These are phyloP conservation scores for Globisporangium viniferum DNA, from an alignment of 352 stramenopile species.

Conservation along the genomic window DNA sequence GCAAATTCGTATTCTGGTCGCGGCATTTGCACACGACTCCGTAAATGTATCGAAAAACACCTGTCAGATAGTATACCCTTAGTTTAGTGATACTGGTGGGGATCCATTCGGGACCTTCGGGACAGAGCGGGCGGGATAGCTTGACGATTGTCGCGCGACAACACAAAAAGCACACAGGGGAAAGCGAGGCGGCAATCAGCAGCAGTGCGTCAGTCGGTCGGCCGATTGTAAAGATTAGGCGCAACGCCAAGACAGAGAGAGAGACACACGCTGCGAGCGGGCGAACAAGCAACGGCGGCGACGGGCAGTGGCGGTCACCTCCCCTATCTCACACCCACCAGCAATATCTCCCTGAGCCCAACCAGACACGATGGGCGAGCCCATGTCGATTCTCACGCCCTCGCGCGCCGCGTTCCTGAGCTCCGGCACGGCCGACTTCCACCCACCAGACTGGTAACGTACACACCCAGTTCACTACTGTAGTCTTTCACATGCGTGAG, in stretches of 20 bases:
- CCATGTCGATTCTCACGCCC: conserved; percentile 40
- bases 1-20: not conserved
- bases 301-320: not conserved
- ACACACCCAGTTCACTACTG: too few relatives aligned
- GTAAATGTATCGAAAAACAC: not conserved
- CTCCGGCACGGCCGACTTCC: conserved; percentile 73
- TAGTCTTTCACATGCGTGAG: not conserved
- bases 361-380: conserved; percentile 15
- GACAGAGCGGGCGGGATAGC: not conserved
- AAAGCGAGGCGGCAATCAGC: conserved; percentile 8
- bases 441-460: conserved; percentile 67
- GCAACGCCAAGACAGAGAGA: not conserved
- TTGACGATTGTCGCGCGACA: conserved; percentile 2
- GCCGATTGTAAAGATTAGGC: conserved; percentile 5
- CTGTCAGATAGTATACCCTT: not conserved
- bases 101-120: not conserved
- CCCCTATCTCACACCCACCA: not conserved
- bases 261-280: not conserved
- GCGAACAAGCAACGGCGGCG: not conserved
- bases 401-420: conserved; percentile 74
- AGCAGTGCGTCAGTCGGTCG: conserved; percentile 1
- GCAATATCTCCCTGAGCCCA: not conserved
- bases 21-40: too few relatives aligned
- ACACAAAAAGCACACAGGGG: conserved; percentile 1
- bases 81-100: not conserved